These are phyloP conservation scores for Globisporangium recalcitrans DNA, from an alignment of 352 stramenopile genomes.

Conservation along the genomic window DNA sequence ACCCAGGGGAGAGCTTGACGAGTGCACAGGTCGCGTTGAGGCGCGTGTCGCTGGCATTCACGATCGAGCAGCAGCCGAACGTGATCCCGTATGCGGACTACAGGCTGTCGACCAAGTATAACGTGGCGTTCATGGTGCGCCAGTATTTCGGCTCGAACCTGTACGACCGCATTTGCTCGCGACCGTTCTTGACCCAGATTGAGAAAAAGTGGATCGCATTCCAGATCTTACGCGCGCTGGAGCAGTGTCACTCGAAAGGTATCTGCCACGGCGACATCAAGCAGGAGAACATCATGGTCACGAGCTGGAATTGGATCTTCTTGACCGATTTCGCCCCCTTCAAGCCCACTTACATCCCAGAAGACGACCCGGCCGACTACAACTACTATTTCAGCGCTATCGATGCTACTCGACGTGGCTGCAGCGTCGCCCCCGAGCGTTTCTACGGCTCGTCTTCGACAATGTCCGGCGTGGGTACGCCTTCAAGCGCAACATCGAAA, in stretches of 20 bases:
- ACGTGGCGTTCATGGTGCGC: slow-evolving; percentile 91
- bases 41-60: slow-evolving; percentile 48
- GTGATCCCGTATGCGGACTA: slow-evolving; percentile 81
- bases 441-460: slow-evolving; percentile 43
- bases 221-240: slow-evolving; percentile 93
- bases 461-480: slow-evolving; percentile 13
- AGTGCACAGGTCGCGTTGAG: slow-evolving; percentile 53
- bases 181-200: slow-evolving; percentile 92
- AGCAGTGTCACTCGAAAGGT: slow-evolving; percentile 89
- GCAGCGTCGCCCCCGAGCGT: slow-evolving; percentile 94
- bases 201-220: slow-evolving; percentile 98
- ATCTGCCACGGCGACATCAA: slow-evolving; percentile 98
- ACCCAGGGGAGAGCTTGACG: slow-evolving; percentile 60
- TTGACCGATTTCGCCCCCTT: slow-evolving; percentile 96
- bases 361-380: slow-evolving; percentile 94
- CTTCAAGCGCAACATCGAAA: slow-evolving; percentile 25
- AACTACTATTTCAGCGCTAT: slow-evolving; percentile 93
- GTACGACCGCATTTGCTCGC: slow-evolving; percentile 93
- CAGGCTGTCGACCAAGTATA: slow-evolving; percentile 67
- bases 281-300: slow-evolving; percentile 98
- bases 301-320: slow-evolving; percentile 96
- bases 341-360: slow-evolving; percentile 93
- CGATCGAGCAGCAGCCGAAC: slow-evolving; percentile 71
- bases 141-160: slow-evolving; percentile 96
- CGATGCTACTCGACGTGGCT: slow-evolving; percentile 84